Evolutionary conservation across 176 grass and related monocot genomes (phyloP).

Genomic region (Carex myosuroides): DNA sequence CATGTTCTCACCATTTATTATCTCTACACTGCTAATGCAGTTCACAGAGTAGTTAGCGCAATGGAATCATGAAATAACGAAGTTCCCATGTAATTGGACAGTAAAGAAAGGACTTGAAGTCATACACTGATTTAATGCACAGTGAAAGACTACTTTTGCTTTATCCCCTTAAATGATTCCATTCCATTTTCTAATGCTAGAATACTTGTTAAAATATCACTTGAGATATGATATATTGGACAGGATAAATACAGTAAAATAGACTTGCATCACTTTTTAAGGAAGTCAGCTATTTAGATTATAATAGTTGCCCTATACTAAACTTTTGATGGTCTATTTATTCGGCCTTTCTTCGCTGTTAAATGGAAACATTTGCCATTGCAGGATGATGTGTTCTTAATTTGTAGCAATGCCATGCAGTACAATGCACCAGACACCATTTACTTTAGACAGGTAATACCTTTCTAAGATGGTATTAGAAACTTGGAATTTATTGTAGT

Average conservation of each 20-base stretch:
- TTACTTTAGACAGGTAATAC: constrained; percentile 91
- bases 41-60: neutral
- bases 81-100: neutral
- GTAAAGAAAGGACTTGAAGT: neutral
- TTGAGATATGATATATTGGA: neutral
- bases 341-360: neutral
- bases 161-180: neutral
- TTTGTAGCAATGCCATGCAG: constrained; percentile 97
- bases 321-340: neutral
- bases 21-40: neutral
- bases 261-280: neutral
- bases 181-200: neutral
- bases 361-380: constrained; percentile 21
- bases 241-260: constrained; percentile 6
- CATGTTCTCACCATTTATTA: neutral
- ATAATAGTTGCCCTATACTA: neutral
- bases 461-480: neutral
- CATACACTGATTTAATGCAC: neutral
- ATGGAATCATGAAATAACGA: neutral
- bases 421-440: constrained; percentile 97
- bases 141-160: neutral
- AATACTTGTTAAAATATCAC: neutral
- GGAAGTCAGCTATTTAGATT: neutral
- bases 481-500: neutral
- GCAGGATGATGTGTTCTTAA: constrained; percentile 97